These are phyloP conservation scores for Neofusicoccum kwambonambiense DNA, from an alignment of 2,329 filamentous ascomycete species.

Conservation along the genomic window DNA sequence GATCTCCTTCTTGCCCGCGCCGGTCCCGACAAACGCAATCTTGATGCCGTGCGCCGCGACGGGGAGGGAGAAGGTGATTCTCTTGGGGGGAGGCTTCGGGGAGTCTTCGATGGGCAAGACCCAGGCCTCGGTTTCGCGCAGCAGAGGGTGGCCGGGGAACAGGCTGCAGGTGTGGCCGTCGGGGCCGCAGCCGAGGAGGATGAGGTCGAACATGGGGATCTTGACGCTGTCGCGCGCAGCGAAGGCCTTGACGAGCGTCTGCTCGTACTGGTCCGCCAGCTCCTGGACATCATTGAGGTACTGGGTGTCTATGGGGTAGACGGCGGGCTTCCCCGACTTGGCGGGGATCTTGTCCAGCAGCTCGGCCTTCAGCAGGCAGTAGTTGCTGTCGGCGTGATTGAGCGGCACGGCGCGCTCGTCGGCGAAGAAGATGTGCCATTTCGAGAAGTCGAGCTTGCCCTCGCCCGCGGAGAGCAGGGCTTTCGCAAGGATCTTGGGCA, in stretches of 20 bases:
- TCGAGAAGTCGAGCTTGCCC: slow-evolving; percentile 66
- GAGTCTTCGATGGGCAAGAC: slow-evolving; percentile 89
- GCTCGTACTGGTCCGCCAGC: slow-evolving; percentile 90
- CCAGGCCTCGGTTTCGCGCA: slow-evolving; percentile 87
- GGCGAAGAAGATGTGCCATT: slow-evolving; percentile 98
- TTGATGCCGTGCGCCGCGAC: slow-evolving; percentile 84
- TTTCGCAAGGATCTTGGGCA: slow-evolving; percentile 83
- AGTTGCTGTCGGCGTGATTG: slow-evolving; percentile 92
- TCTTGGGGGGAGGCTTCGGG: slow-evolving; percentile 86
- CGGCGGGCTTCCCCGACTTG: slow-evolving; percentile 63
- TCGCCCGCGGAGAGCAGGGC: slow-evolving; percentile 66
- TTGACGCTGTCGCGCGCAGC: slow-evolving; percentile 91
- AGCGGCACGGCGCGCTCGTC: slow-evolving; percentile 94
- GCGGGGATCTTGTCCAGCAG: slow-evolving; percentile 82
- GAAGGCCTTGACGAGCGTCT: slow-evolving; percentile 79
- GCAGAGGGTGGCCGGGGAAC: slow-evolving; percentile 84
- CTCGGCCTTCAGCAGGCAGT: slow-evolving; percentile 81
- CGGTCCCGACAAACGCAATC: slow-evolving; percentile 90
- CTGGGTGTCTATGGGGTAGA: slow-evolving; percentile 74
- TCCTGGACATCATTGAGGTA: slow-evolving; percentile 79
- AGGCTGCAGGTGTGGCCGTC: slow-evolving; percentile 97
- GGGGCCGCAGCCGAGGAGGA: slow-evolving; percentile 89
- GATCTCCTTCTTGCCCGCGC: slow-evolving; percentile 83
- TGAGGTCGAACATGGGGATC: slow-evolving; percentile 89
- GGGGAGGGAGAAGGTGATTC: slow-evolving; percentile 89